Percentiles rank a stretch among this genome's conserved stretches.
Conservation (phyloP, 2,329 filamentous ascomycete genomes). For the Alternaria solani region DNA sequence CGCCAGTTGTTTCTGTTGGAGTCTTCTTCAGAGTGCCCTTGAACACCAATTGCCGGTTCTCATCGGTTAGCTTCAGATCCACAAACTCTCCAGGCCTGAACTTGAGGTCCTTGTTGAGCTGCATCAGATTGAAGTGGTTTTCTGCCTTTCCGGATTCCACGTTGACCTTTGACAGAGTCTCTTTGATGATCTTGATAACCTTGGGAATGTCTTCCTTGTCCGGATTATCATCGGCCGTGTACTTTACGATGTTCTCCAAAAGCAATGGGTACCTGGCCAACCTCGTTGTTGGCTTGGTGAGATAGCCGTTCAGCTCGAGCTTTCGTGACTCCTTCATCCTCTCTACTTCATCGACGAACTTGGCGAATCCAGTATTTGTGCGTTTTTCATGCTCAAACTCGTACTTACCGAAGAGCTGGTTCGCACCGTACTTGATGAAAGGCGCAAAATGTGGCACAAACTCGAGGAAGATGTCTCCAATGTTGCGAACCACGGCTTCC, state of each 20-base stretch:
- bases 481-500: constrained; percentile 82
- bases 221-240: constrained; percentile 85
- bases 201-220: constrained; percentile 93
- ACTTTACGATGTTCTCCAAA: constrained; percentile 89
- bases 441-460: constrained; percentile 92
- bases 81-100: constrained; percentile 91
- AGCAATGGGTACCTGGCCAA: constrained; percentile 92
- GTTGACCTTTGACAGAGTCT: constrained; percentile 88
- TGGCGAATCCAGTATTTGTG: constrained; percentile 81
- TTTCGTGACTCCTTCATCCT: constrained; percentile 95
- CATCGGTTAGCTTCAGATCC: constrained; percentile 92
- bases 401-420: constrained; percentile 95
- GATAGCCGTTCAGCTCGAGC: constrained; percentile 93
- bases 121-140: constrained; percentile 94
- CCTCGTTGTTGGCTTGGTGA: constrained; percentile 96
- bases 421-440: constrained; percentile 95
- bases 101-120: constrained; percentile 88
- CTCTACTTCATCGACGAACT: constrained; percentile 96
- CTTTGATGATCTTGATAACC: constrained; percentile 84
- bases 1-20: constrained; percentile 78
- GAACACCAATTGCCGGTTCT: constrained; percentile 90
- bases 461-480: constrained; percentile 94
- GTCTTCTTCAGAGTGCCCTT: constrained; percentile 95
- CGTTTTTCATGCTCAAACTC: constrained; percentile 97
- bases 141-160: constrained; percentile 95